Evolutionary conservation across 257 asterid species (phyloP), one percentile per base, ranked within the genome.

Genomic region (Salvia hispanica): DNA sequence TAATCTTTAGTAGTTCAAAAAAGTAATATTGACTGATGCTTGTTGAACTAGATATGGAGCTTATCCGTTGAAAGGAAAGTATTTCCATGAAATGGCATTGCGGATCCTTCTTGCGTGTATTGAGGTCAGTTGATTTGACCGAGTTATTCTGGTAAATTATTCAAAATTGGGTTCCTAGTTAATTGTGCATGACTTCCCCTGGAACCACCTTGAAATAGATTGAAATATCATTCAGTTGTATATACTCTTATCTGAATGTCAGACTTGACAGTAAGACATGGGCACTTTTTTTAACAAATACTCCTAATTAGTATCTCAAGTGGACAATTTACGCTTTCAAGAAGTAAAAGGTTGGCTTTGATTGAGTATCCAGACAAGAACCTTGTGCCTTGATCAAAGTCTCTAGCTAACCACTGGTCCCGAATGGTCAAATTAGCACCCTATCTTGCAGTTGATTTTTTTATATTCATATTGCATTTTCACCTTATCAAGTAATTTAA

Each of bases 31-130:
- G 64, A 72, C 67, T 47, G 7, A 16, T 74, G 21, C 69, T 71
- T 74, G 59, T 77, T 68, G 70, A 63, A 67, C 58, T 73, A 93
- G 99, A 81, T 93, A 93, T 69, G 99, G 97, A 71, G 83, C 99
- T 70, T 90, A 94, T 78, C 97, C 99, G 1, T 66, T 86, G 86
- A 84, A 88, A 83, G 99, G 95, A 75, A 94, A 87, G 75, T 94
- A 94, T 83, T 88, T 93, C 77, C 99, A 94, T 59, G 99, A 94
- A 78, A 85, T 94, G 97, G 99, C 99, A 2, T 79, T 94, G 90
- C 83, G 99, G 81, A 87, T 94, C 59, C 96, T 94, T 77, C 97
- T 94, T 56, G 96, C 96, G 25, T 84, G 86, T 84, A 94, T 94
- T 74, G 99, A 94, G 96, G 99, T 94, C 71, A 40, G 76, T 72